phyloP scores from a whole-genome alignment of 768 basidiomycete genomes.

The Heimioporus sp. region DNA sequence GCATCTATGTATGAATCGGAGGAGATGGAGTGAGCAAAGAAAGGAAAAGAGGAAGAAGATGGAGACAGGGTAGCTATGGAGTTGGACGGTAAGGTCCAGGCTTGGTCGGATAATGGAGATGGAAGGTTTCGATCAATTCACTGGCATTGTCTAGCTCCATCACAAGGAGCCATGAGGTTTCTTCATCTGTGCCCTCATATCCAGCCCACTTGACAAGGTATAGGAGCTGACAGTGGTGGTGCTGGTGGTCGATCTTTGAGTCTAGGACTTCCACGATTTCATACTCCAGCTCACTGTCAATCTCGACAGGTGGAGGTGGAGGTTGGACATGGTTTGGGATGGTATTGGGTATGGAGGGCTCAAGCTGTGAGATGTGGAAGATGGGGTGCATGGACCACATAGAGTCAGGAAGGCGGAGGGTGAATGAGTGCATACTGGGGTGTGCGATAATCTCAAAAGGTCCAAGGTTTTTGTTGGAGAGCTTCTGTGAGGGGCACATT shows the following conservation, averaged over 20 bases:
- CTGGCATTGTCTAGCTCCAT: not conserved
- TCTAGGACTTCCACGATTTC: not conserved
- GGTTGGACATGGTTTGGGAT: not conserved
- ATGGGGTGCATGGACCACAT: not conserved
- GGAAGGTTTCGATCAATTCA: not conserved
- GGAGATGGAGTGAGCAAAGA: no score
- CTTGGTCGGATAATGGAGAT: not conserved
- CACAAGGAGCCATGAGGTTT: not conserved
- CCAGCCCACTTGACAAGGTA: not conserved
- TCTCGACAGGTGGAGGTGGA: not conserved
- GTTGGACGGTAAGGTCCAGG: not conserved
- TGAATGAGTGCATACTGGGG: not conserved
- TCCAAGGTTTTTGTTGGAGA: not conserved
- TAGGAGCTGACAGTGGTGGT: not conserved
- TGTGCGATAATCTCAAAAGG: not conserved
- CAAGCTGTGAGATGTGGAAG: not conserved
- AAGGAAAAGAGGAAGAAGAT: no score
- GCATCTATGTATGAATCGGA: no score
- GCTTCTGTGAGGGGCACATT: not conserved
- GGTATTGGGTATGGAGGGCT: not conserved
- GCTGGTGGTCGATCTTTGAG: not conserved
- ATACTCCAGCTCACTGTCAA: not conserved
- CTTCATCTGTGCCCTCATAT: not conserved
- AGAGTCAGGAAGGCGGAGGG: not conserved
- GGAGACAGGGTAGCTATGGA: no score